Percentiles rank a stretch among this genome's conserved stretches.
phyloP scores from a whole-genome alignment of 495 filamentous ascomycete genomes.

The Neurospora cerealis region DNA sequence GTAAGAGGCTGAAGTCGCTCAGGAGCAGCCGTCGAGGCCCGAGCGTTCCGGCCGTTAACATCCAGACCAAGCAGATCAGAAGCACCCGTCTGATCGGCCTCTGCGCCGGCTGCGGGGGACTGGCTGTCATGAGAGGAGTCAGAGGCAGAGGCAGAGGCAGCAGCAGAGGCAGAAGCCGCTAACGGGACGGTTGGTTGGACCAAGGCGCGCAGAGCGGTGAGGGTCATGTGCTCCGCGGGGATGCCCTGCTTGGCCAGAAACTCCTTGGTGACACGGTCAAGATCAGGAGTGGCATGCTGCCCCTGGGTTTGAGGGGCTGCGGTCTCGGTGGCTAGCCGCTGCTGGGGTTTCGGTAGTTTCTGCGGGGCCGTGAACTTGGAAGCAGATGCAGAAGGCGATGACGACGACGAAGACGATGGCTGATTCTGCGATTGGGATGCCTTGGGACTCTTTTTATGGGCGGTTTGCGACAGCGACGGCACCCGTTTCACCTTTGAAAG shows the following conservation, averaged over 20 bases:
- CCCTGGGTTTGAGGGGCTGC: neutral
- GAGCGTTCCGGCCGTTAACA: constrained; percentile 5
- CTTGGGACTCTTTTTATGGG: constrained; percentile 2
- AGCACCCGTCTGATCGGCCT: constrained; percentile 5
- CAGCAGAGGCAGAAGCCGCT: neutral
- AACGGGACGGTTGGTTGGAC: constrained; percentile 12
- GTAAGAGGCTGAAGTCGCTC: neutral
- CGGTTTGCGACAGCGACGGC: neutral
- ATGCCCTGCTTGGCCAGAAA: constrained; percentile 22
- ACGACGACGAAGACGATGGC: neutral
- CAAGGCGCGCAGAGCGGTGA: constrained; percentile 22
- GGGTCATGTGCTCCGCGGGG: constrained; percentile 21
- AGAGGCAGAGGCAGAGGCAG: neutral
- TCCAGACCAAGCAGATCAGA: constrained; percentile 24
- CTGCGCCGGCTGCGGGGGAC: constrained; percentile 4
- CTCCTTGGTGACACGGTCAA: constrained; percentile 20
- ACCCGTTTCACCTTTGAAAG: constrained; percentile 13
- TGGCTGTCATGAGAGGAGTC: constrained; percentile 4
- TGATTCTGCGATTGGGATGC: neutral
- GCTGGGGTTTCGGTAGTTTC: neutral
- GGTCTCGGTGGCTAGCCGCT: neutral
- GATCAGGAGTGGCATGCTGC: constrained; percentile 10
- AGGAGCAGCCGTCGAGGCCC: neutral
- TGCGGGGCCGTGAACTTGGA: neutral
- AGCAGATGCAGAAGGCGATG: neutral